phyloP scores from a whole-genome alignment of 345 rosid genomes.

The Combretum micranthum region DNA sequence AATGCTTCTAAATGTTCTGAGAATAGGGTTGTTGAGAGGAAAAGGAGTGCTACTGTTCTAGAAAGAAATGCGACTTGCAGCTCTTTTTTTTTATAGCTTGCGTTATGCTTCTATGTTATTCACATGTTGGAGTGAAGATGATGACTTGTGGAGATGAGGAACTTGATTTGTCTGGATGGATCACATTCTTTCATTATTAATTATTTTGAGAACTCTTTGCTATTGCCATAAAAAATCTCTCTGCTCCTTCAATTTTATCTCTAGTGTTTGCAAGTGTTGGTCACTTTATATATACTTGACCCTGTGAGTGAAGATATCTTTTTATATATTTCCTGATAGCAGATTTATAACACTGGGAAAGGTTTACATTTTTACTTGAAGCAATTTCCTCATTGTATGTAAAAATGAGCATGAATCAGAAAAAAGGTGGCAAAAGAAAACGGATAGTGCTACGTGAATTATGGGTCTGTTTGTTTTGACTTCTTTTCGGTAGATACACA shows the following conservation, averaged over 20 bases:
- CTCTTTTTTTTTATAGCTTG: conserved; percentile 19
- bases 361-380: no score
- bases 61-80: conserved; percentile 22
- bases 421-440: no score
- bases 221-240: neutral
- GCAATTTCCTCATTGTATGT: no score
- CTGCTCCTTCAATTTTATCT: neutral
- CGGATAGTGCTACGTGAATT: no score
- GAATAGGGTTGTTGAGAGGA: conserved; percentile 14
- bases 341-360: no score
- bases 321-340: no score
- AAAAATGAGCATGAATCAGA: no score
- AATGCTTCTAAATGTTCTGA: conserved; percentile 57
- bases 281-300: no score
- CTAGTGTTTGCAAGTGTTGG: neutral
- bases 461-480: no score
- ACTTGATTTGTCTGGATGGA: conserved; percentile 21
- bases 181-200: conserved; percentile 29
- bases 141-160: conserved; percentile 22
- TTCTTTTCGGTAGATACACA: no score
- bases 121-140: conserved; percentile 31
- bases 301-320: no score
- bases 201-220: conserved; percentile 7
- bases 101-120: conserved; percentile 27
- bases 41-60: conserved; percentile 4